phyloP scores from a whole-genome alignment of 2,329 filamentous ascomycete genomes.

The Colletotrichum euphorbiae region DNA sequence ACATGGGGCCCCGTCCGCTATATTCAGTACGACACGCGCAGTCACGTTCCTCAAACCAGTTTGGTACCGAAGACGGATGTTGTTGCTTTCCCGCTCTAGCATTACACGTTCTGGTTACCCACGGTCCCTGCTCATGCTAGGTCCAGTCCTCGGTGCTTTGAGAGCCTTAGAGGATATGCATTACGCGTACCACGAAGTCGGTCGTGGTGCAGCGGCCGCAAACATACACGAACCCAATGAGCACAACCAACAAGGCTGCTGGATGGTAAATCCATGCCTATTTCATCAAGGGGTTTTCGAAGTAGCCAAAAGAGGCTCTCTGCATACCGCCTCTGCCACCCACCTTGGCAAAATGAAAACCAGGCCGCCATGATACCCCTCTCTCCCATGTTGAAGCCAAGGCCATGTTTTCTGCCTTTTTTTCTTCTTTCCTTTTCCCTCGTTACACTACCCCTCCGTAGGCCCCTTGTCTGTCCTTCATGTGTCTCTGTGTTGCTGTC shows the following conservation, averaged over 20 bases:
- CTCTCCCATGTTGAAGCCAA: not conserved
- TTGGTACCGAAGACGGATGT: not conserved
- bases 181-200: slow-evolving; percentile 12
- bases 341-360: not conserved
- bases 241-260: slow-evolving; percentile 21
- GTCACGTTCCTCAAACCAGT: slow-evolving; percentile 15
- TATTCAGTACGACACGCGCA: slow-evolving; percentile 17
- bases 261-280: slow-evolving; percentile 24
- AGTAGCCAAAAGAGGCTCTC: slow-evolving; percentile 18
- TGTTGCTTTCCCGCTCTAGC: no score
- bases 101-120: no score
- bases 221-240: slow-evolving; percentile 4
- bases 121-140: no score
- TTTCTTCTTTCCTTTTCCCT: slow-evolving; percentile 11
- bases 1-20: no score
- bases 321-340: slow-evolving; percentile 27
- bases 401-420: not conserved
- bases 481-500: not conserved
- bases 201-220: slow-evolving; percentile 1
- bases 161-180: not conserved
- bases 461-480: not conserved
- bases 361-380: not conserved
- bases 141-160: not conserved
- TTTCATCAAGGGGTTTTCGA: slow-evolving; percentile 7
- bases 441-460: slow-evolving; percentile 2